Conservation (phyloP, 148 eudicot genomes). For the Persicaria tinctoria region DNA sequence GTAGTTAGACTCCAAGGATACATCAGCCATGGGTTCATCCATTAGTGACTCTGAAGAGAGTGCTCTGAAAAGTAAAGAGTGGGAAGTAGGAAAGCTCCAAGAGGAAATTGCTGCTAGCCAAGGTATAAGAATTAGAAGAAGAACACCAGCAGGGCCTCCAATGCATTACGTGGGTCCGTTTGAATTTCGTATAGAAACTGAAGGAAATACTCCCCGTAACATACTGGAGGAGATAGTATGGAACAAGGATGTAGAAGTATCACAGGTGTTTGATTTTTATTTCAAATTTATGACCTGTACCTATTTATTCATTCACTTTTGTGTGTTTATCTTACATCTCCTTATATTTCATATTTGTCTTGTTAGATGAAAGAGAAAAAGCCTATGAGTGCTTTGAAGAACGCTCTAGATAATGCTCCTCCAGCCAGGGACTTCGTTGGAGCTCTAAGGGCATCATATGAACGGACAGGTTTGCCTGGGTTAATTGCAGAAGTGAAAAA, state of each 20-base stretch:
- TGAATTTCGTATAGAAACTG: conserved; percentile 71
- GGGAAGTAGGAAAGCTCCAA: conserved; percentile 54
- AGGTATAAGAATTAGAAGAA: conserved; percentile 80
- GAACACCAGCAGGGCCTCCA: conserved; percentile 81
- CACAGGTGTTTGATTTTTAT: conserved; percentile 35
- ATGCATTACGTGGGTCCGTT: conserved; percentile 82
- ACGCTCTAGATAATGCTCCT: conserved; percentile 44
- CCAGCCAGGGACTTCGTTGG: conserved; percentile 76
- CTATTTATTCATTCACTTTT: not conserved
- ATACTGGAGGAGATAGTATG: conserved; percentile 90
- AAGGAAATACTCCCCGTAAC: conserved; percentile 84
- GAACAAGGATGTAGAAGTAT: conserved; percentile 73
- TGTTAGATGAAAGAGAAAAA: conserved; percentile 55
- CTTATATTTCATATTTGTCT: conserved; percentile 4
- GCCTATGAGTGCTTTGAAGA: conserved; percentile 48
- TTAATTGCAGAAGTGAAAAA: conserved; percentile 97
- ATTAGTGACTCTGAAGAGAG: conserved; percentile 29
- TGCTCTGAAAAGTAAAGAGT: conserved; percentile 50
- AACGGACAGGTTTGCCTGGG: conserved; percentile 76
- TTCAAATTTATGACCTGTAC: not conserved
- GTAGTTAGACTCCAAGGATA: conserved; percentile 46
- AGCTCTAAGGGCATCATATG: conserved; percentile 58
- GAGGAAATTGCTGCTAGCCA: conserved; percentile 60
- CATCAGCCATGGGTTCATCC: conserved; percentile 25
- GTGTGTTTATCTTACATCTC: not conserved